These are phyloP conservation scores for Arabidopsis lyrata DNA, from an alignment of 441 rosid genomes.

Conservation along the genomic window DNA sequence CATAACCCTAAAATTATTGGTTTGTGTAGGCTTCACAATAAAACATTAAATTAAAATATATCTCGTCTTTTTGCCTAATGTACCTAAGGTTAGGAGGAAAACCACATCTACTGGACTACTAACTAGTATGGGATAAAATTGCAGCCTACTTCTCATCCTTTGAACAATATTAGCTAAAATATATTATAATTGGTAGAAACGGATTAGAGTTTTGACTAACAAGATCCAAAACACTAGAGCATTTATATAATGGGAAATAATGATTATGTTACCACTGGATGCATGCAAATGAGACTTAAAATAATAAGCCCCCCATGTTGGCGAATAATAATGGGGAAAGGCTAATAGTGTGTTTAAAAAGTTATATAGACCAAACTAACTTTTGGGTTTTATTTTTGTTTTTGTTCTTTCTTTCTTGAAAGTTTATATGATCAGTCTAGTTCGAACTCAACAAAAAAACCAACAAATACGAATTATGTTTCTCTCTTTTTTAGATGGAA, in stretches of 20 bases:
- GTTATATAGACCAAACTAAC: constrained; percentile 44
- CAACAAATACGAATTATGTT: constrained; percentile 10
- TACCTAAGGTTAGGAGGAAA: constrained; percentile 42
- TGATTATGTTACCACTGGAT: constrained; percentile 53
- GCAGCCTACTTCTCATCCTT: constrained; percentile 39
- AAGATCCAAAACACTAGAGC: constrained; percentile 39
- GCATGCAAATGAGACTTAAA: constrained; percentile 47
- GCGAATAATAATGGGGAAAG: constrained; percentile 46
- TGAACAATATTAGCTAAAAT: constrained; percentile 9
- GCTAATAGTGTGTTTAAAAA: constrained; percentile 45
- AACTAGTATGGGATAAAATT: constrained; percentile 31
- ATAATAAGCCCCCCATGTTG: constrained; percentile 47
- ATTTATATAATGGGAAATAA: constrained; percentile 31
- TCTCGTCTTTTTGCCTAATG: constrained; percentile 41
- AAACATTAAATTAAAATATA: neutral
- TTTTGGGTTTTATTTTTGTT: neutral
- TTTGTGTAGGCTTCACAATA: constrained; percentile 29
- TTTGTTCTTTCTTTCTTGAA: constrained; percentile 26
- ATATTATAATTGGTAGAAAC: constrained; percentile 31
- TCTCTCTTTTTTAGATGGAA: constrained; percentile 13
- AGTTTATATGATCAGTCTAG: constrained; percentile 14
- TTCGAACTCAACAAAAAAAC: constrained; percentile 26
- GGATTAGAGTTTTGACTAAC: constrained; percentile 44
- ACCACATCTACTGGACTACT: constrained; percentile 36
- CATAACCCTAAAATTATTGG: constrained; percentile 25